Percentiles rank a stretch among this genome's conserved stretches.
Conservation (phyloP, 768 basidiomycete species). For the Podaxis carcinomalis region DNA sequence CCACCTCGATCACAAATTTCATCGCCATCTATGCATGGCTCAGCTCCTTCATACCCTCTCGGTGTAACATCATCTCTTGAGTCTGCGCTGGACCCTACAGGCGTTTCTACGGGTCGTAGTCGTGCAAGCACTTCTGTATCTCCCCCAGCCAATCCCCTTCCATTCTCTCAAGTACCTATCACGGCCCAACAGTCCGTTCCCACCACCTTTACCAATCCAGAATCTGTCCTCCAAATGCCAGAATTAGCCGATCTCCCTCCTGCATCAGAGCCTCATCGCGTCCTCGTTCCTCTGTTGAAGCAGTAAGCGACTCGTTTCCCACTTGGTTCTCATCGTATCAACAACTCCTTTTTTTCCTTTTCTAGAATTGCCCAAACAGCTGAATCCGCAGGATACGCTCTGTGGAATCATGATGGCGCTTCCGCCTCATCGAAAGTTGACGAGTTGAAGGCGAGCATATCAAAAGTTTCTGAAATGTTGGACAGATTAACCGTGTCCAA, state of each 20-base stretch:
- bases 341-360: constrained; percentile 12
- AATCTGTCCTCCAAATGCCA: background rate
- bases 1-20: constrained; percentile 32
- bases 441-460: constrained; percentile 51
- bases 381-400: constrained; percentile 50
- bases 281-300: constrained; percentile 43
- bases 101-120: constrained; percentile 28
- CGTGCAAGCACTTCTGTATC: constrained; percentile 35
- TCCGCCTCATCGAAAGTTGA: constrained; percentile 49
- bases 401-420: constrained; percentile 38
- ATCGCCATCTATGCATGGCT: constrained; percentile 33
- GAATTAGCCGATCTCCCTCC: background rate
- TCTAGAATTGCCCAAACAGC: constrained; percentile 59
- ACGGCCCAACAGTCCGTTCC: constrained; percentile 11
- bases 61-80: constrained; percentile 41
- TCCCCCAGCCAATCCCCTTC: constrained; percentile 19
- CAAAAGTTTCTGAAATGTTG: constrained; percentile 51
- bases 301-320: constrained; percentile 36
- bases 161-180: constrained; percentile 12
- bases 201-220: constrained; percentile 15
- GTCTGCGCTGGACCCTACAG: constrained; percentile 37
- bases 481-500: constrained; percentile 17
- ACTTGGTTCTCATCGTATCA: background rate
- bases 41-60: constrained; percentile 33
- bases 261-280: constrained; percentile 19